These are phyloP conservation scores for Phaeoacremonium minimum DNA, from an alignment of 2,329 filamentous ascomycete genomes.

Conservation along the genomic window DNA sequence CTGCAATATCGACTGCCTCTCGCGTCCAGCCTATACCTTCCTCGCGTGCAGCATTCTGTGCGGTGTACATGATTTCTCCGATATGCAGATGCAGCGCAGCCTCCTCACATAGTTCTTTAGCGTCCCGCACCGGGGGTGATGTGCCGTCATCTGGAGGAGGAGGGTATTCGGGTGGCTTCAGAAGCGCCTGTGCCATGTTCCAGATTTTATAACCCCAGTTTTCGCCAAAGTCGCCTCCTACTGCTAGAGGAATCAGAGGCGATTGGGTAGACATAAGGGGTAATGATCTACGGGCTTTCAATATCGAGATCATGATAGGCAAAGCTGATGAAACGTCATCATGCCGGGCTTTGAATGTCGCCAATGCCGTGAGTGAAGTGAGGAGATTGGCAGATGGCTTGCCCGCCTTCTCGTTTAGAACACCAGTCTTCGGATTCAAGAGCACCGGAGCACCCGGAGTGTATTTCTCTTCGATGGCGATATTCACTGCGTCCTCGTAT, in stretches of 20 bases:
- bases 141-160: slow-evolving; percentile 67
- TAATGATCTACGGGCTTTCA: slow-evolving; percentile 69
- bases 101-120: slow-evolving; percentile 73
- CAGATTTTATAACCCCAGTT: slow-evolving; percentile 1
- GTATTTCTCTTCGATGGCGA: slow-evolving; percentile 57
- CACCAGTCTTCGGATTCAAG: slow-evolving; percentile 58
- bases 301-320: slow-evolving; percentile 79
- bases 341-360: slow-evolving; percentile 69
- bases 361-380: slow-evolving; percentile 69
- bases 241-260: background rate
- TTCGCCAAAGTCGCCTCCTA: background rate
- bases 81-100: slow-evolving; percentile 85
- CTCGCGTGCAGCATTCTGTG: slow-evolving; percentile 48
- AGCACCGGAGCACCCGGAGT: slow-evolving; percentile 27
- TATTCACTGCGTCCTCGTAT: slow-evolving; percentile 71
- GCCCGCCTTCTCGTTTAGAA: slow-evolving; percentile 56
- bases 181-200: slow-evolving; percentile 14
- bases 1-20: slow-evolving; percentile 78
- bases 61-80: slow-evolving; percentile 84
- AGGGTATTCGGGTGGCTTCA: slow-evolving; percentile 60
- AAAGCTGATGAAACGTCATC: slow-evolving; percentile 67
- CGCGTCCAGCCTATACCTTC: slow-evolving; percentile 85
- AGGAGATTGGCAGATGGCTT: slow-evolving; percentile 69
- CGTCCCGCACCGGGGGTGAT: slow-evolving; percentile 58
- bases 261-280: slow-evolving; percentile 24